Evolutionary conservation across 2,329 filamentous ascomycete species (phyloP).

Genomic region (Coleophoma eucalyptorum): DNA sequence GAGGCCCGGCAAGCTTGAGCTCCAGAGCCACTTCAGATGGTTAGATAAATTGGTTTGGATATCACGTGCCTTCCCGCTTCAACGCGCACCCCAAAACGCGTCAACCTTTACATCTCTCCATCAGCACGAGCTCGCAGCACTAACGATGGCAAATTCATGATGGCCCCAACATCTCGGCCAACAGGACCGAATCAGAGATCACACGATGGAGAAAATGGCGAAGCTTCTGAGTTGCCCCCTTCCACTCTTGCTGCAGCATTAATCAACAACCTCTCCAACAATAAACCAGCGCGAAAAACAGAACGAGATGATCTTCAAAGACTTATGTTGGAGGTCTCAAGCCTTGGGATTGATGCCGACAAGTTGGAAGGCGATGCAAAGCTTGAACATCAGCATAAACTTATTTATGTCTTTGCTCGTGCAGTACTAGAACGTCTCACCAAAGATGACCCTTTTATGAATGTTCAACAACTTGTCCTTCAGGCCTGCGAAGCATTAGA

Average conservation of each 20-base stretch:
- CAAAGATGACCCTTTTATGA: slow-evolving; percentile 62
- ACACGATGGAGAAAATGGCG: slow-evolving; percentile 13
- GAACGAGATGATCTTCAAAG: slow-evolving; percentile 73
- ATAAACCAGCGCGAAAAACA: slow-evolving; percentile 56
- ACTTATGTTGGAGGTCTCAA: slow-evolving; percentile 55
- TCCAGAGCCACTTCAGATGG: slow-evolving; percentile 7
- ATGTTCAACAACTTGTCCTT: slow-evolving; percentile 48
- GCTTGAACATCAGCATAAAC: slow-evolving; percentile 74
- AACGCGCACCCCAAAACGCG: slow-evolving; percentile 6
- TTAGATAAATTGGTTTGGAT: slow-evolving; percentile 5
- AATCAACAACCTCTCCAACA: slow-evolving; percentile 71
- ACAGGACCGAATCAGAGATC: slow-evolving; percentile 1
- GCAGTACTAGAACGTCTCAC: slow-evolving; percentile 70
- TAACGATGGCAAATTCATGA: slow-evolving; percentile 18
- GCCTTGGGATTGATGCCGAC: slow-evolving; percentile 54
- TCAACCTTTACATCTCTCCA: neutral
- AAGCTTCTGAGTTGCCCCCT: slow-evolving; percentile 44
- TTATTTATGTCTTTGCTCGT: slow-evolving; percentile 79
- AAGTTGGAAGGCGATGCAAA: slow-evolving; percentile 56
- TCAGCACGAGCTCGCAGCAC: neutral
- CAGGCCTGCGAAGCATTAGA: slow-evolving; percentile 71
- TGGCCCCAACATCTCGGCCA: slow-evolving; percentile 15
- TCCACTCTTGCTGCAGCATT: slow-evolving; percentile 88
- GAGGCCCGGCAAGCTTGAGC: neutral
- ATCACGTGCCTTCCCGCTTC: slow-evolving; percentile 7